A percentile compares a stretch with the other conserved stretches of the same genome.
These are phyloP conservation scores for Pinus tabuliformis DNA, from an alignment of 75 land plant genomes.

Conservation along the genomic window DNA sequence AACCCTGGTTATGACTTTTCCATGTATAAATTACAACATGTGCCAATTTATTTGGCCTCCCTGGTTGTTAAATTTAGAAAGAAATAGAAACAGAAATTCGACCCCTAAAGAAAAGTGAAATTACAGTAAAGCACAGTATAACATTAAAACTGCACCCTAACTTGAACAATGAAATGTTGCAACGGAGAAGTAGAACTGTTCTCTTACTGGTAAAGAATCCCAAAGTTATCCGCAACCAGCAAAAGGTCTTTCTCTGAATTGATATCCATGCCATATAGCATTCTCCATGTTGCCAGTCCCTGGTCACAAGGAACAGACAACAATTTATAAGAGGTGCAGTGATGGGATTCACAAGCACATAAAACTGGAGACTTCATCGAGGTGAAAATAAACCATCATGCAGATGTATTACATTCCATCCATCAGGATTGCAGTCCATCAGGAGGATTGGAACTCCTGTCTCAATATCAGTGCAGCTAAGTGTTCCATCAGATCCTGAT, in stretches of 20 bases:
- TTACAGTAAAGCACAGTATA: neutral
- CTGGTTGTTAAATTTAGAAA: neutral
- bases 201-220: conserved; percentile 75
- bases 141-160: neutral
- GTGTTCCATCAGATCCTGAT: conserved; percentile 89
- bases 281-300: conserved; percentile 87
- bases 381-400: neutral
- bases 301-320: conserved; percentile 14
- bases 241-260: conserved; percentile 53
- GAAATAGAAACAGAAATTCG: neutral
- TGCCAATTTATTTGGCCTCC: neutral
- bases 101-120: neutral
- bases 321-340: neutral
- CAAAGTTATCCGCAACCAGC: conserved; percentile 90
- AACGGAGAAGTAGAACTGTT: neutral
- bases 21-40: neutral
- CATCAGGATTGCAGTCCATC: conserved; percentile 86
- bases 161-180: neutral
- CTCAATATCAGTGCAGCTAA: conserved; percentile 87
- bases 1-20: neutral
- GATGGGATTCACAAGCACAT: neutral
- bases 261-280: conserved; percentile 93
- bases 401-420: conserved; percentile 74
- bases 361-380: neutral
- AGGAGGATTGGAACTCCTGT: conserved; percentile 61